Percentiles rank a stretch among this genome's conserved stretches.
phyloP scores from a whole-genome alignment of 1,284 basidiomycete genomes.

The Moesziomyces antarcticus region DNA sequence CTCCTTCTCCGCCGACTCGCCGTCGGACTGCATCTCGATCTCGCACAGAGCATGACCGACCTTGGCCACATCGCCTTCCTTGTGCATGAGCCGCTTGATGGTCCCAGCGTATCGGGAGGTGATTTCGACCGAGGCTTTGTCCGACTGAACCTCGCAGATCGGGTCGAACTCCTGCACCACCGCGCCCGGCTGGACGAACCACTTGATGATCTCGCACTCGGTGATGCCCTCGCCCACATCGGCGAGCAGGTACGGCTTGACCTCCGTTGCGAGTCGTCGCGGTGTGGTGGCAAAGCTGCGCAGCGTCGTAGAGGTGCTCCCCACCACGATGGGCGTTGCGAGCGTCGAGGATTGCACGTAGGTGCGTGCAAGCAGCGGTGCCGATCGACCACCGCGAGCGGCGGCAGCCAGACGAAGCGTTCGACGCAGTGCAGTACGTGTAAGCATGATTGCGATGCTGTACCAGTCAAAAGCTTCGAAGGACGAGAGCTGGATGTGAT shows the following conservation, averaged over 20 bases:
- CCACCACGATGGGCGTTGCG: slow-evolving; percentile 20
- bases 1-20: slow-evolving; percentile 16
- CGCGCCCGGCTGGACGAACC: slow-evolving; percentile 74
- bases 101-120: slow-evolving; percentile 87
- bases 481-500: background rate
- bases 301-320: slow-evolving; percentile 18
- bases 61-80: slow-evolving; percentile 85
- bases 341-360: slow-evolving; percentile 22
- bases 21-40: slow-evolving; percentile 81
- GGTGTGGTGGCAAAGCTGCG: slow-evolving; percentile 45
- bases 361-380: slow-evolving; percentile 7
- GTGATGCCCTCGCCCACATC: slow-evolving; percentile 87
- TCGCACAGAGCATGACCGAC: slow-evolving; percentile 85
- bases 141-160: slow-evolving; percentile 91
- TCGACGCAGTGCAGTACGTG: slow-evolving; percentile 22
- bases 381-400: background rate
- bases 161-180: slow-evolving; percentile 82
- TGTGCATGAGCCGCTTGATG: slow-evolving; percentile 78
- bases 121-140: slow-evolving; percentile 94
- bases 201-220: slow-evolving; percentile 67
- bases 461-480: no score
- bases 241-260: slow-evolving; percentile 80
- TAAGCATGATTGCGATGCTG: slow-evolving; percentile 13
- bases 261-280: slow-evolving; percentile 17
- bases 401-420: slow-evolving; percentile 8